Evolutionary conservation across 768 basidiomycete genomes (phyloP).

Genomic region (Termitomyces heimii): DNA sequence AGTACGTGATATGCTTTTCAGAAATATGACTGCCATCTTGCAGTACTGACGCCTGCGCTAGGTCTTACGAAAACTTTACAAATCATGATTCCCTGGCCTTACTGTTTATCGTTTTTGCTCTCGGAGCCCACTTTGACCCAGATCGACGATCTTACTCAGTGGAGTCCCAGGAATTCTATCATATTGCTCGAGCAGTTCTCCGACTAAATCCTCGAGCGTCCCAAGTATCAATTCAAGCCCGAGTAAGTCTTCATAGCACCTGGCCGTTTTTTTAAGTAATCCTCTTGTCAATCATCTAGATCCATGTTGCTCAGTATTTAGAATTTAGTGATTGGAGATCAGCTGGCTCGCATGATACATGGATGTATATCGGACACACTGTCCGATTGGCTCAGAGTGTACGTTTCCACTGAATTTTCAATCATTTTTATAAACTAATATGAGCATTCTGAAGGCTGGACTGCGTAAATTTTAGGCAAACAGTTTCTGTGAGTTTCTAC

Average conservation of each 20-base stretch:
- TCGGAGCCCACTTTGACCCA: conserved; percentile 59
- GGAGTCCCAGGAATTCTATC: conserved; percentile 58
- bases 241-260: conserved; percentile 32
- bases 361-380: conserved; percentile 54
- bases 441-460: conserved; percentile 28
- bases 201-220: conserved; percentile 49
- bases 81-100: conserved; percentile 54
- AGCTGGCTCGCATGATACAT: conserved; percentile 40
- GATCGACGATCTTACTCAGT: conserved; percentile 38
- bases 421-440: neutral
- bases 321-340: conserved; percentile 50
- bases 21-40: neutral
- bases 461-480: conserved; percentile 34
- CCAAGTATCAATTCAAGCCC: conserved; percentile 44
- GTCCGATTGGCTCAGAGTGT: conserved; percentile 58
- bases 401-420: conserved; percentile 18
- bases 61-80: conserved; percentile 31
- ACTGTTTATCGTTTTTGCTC: conserved; percentile 60
- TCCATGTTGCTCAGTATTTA: conserved; percentile 44
- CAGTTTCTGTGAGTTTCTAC: neutral
- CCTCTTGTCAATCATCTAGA: conserved; percentile 10
- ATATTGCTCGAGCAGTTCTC: conserved; percentile 49
- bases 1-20: conserved; percentile 22
- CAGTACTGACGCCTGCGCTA: conserved; percentile 11
- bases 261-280: neutral